phyloP scores from a whole-genome alignment of 2,329 filamentous ascomycete species.

The Sarocladiaceae sp. region DNA sequence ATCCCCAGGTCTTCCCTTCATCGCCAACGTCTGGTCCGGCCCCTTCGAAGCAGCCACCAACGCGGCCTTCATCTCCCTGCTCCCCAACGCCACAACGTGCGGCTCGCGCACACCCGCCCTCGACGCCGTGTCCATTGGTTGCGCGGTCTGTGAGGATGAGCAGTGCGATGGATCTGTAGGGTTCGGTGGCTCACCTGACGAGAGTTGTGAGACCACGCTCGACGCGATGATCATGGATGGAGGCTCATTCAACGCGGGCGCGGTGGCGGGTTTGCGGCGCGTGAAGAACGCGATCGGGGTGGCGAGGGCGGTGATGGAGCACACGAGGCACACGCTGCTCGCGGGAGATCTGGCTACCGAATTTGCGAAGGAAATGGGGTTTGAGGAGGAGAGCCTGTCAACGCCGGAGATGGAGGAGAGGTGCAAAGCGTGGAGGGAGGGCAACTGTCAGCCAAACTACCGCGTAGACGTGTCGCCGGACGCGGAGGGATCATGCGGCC shows the following conservation, averaged over 20 bases:
- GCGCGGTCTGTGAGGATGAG: slow-evolving; percentile 42
- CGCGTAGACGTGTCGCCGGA: slow-evolving; percentile 39
- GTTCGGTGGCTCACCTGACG: slow-evolving; percentile 48
- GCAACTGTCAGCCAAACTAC: slow-evolving; percentile 44
- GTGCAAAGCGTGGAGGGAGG: slow-evolving; percentile 37
- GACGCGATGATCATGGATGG: slow-evolving; percentile 56
- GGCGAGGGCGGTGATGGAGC: slow-evolving; percentile 42
- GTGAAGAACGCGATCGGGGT: slow-evolving; percentile 42
- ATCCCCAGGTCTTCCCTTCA: slow-evolving; percentile 38
- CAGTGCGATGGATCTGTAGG: slow-evolving; percentile 51
- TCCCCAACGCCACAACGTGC: slow-evolving; percentile 14
- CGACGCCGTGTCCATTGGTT: slow-evolving; percentile 46
- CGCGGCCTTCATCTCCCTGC: slow-evolving; percentile 37
- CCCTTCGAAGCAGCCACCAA: slow-evolving; percentile 46
- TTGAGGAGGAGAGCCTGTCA: slow-evolving; percentile 35
- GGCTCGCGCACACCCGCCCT: slow-evolving; percentile 28
- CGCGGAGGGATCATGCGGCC: slow-evolving; percentile 36
- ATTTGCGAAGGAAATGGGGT: slow-evolving; percentile 48
- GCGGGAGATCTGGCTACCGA: slow-evolving; percentile 46
- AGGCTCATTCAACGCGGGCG: slow-evolving; percentile 43
- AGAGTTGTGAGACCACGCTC: slow-evolving; percentile 50
- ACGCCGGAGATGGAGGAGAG: slow-evolving; percentile 32
- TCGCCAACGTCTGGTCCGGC: slow-evolving; percentile 50
- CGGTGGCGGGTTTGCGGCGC: slow-evolving; percentile 44
- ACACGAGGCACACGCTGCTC: slow-evolving; percentile 45